Evolutionary conservation across 805 yeast species (phyloP), one percentile per base, ranked within the genome.

Genomic region (Saccharomycopsis lassenensis): DNA sequence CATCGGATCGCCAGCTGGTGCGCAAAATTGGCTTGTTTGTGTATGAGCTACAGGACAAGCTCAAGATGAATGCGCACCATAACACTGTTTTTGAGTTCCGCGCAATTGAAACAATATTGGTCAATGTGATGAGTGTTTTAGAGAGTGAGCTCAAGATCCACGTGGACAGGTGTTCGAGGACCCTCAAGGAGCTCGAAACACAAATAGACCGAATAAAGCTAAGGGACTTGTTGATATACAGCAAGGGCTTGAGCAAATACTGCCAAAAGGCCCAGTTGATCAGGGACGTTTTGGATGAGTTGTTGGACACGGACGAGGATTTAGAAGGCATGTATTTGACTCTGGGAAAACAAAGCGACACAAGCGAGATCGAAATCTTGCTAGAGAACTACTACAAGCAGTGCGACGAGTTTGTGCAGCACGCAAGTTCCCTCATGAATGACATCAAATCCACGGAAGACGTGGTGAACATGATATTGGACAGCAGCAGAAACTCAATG

Each of bases 361-460:
- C 49, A 20, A 38, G 29, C 20, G 97, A 91, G 49, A 82, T 86
- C 15, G 99, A 91, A 52, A 67, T 91, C 64, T 63, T 91, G 35
- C 57, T 91, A 17, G 99, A 91, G 52, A 79, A 94, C 1, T 91
- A 91, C 61, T 85, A 83, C 49, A 78, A 79, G 35, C 93, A 89
- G 37, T 72, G 83, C 41, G 97, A 89, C 59, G 96, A 93, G 49
- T 82, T 91, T 44, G 96, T 89, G 2, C 97, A 91, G 54, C 81
- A 82, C 3, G 80, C 79, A 15, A 91, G 79, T 44, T 81, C 72
- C 46, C 60, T 83, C 24, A 69, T 75, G 22, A 70, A 81, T n/a
- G 87, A 89, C 53, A 89, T 91, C 37, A 73, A 74, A 45, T 83
- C 94, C 15, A 87, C 96, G 0, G 97, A 91, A 55, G 98, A 91